Evolutionary conservation across 495 filamentous ascomycete genomes (phyloP), one percentile per base, ranked within the genome.

Genomic region (Cercophora samala): DNA sequence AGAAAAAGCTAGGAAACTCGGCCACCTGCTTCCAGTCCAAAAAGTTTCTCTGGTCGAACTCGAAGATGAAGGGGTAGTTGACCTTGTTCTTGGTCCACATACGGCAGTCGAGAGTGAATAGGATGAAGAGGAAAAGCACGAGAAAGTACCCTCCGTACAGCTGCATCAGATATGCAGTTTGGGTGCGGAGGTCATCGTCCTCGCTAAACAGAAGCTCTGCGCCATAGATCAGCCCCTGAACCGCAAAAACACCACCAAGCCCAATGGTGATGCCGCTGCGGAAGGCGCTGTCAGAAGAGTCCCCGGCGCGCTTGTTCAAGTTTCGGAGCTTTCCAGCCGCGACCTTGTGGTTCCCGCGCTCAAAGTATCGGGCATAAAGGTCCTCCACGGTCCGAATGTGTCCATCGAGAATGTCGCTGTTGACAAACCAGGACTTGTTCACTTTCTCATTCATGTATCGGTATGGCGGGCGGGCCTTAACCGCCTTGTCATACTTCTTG

Each of bases 31-130:
- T 88, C 91, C 93, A 97, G 73, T 97, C 90, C 51, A 98, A 78
- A 58, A 88, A 85, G 78, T 95, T 86, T 70, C 93, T 85, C 56
- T 88, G 87, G 80, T 97, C 93, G 72, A 95, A 96, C 77, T 99
- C 95, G 74, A 99, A 98, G 72, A 98, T 90, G 78, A 99, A 99
- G 32, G 87, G 84, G 76, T 97, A 97, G 73, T 99, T 99, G 73
- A 99, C 92, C 76, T 92, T 94, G 68, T 89, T 86, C 54, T 78
- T 80, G 3, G 88, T 86, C 92, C 93, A 98, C 59, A 96, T 79
- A 63, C 88, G 85, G 73, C 92, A 94, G 71, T 90, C 90, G 37
- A 97, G 59, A 66, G 86, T 89, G 70, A 96, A 97, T 24, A 93
- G 75, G 52, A 86, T 78, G 72, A 93, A 87, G 22, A 96, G 85